These are phyloP conservation scores for Colletotrichum somersetense DNA, from an alignment of 2,329 filamentous ascomycete species.

Conservation along the genomic window DNA sequence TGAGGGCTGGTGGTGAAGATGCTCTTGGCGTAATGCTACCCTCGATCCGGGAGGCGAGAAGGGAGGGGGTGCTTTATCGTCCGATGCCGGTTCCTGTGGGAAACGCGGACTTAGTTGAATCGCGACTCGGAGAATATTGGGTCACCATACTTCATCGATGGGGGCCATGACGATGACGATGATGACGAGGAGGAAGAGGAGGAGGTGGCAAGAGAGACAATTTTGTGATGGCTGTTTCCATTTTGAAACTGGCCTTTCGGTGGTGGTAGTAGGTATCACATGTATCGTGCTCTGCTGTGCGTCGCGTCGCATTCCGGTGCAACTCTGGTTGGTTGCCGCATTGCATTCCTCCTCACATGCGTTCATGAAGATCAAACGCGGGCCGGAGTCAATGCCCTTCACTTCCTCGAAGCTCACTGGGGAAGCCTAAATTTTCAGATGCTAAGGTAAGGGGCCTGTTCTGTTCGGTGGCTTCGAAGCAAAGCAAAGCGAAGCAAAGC, in stretches of 20 bases:
- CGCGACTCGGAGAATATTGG: neutral
- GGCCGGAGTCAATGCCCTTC: neutral
- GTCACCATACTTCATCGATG: neutral
- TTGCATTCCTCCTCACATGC: neutral
- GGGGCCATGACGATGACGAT: neutral
- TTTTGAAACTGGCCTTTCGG: neutral
- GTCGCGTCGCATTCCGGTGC: neutral
- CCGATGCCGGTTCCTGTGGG: neutral
- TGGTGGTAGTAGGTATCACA: no score
- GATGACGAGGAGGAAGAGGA: neutral
- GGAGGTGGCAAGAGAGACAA: neutral
- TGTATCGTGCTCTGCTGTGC: neutral
- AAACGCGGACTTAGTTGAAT: neutral
- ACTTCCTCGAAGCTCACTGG: neutral
- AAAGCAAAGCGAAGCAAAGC: no score
- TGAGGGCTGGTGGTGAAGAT: neutral
- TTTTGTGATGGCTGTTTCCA: neutral
- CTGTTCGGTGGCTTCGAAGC: neutral
- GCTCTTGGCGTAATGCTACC: neutral
- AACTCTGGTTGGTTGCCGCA: neutral
- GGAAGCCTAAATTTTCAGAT: neutral
- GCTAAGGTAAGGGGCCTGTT: neutral
- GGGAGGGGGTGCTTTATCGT: neutral
- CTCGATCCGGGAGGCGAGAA: neutral
- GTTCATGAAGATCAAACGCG: neutral